phyloP scores from a whole-genome alignment of 345 rosid species.

The Arabis hirsuta region DNA sequence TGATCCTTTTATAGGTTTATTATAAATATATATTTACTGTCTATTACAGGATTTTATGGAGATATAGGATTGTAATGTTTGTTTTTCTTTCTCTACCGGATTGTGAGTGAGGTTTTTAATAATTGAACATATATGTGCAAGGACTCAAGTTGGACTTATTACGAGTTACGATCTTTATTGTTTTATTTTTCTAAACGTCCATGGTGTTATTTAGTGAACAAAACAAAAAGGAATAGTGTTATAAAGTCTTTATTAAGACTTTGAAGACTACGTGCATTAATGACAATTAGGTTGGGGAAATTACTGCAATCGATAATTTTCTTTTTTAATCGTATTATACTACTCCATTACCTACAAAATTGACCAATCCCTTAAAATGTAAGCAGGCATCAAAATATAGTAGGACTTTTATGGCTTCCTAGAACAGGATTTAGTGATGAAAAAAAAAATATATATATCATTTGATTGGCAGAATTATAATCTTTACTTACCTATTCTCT shows the following conservation, averaged over 20 bases:
- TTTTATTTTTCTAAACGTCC: background rate
- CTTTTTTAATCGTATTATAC: background rate
- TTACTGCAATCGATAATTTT: background rate
- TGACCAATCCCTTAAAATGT: conserved; percentile 9
- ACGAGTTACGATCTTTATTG: too few relatives aligned
- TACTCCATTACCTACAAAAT: background rate
- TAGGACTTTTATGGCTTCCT: background rate
- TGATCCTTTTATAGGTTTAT: background rate
- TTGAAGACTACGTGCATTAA: conserved; percentile 25
- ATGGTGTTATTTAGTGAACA: background rate
- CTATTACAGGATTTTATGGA: background rate
- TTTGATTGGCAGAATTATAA: background rate
- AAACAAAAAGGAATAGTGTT: background rate
- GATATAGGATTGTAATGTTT: too few relatives aligned
- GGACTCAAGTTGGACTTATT: conserved; percentile 5
- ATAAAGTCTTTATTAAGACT: background rate
- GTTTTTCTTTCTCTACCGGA: too few relatives aligned
- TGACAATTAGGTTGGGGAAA: conserved; percentile 7
- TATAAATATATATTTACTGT: background rate
- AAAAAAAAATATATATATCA: background rate
- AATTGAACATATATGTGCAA: background rate
- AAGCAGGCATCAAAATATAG: background rate
- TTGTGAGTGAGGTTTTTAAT: background rate
- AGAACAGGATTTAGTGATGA: background rate
- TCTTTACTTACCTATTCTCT: background rate